A percentile compares a stretch with the other conserved stretches of the same genome.
phyloP scores from a whole-genome alignment of 2,329 filamentous ascomycete genomes.

The Acarospora socialis region DNA sequence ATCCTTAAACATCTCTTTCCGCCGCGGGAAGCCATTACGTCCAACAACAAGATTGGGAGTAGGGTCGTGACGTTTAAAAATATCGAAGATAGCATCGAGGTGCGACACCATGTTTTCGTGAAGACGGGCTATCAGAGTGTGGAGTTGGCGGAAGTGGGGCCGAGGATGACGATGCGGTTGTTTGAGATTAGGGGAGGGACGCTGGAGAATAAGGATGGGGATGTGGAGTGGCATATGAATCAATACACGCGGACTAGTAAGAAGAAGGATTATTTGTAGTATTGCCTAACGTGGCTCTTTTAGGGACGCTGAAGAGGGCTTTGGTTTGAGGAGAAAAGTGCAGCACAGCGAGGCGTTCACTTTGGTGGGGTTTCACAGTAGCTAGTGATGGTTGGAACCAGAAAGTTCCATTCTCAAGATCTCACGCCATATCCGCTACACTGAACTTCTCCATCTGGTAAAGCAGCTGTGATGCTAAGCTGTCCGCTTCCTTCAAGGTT shows the following conservation, averaged over 20 bases:
- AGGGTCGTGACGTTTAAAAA: conserved; percentile 90
- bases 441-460: no score
- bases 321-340: no score
- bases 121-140: conserved; percentile 82
- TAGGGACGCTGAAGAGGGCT: no score
- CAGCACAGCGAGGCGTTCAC: no score
- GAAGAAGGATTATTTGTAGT: conserved; percentile 85
- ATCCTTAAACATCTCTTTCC: conserved; percentile 91
- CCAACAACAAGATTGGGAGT: conserved; percentile 63
- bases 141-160: conserved; percentile 77
- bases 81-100: conserved; percentile 74
- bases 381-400: no score
- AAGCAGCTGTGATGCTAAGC: no score
- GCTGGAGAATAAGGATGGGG: conserved; percentile 84
- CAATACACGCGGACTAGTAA: conserved; percentile 86
- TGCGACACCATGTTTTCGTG: conserved; percentile 88
- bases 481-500: no score
- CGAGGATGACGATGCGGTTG: conserved; percentile 89
- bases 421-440: no score
- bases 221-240: conserved; percentile 91
- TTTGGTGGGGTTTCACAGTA: no score
- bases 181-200: conserved; percentile 90
- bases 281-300: no score
- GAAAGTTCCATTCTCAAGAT: no score
- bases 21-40: conserved; percentile 61